A percentile compares a stretch with the other conserved stretches of the same genome.
Conservation (phyloP, 495 filamentous ascomycete species). For the Hyaloscypha variabilis region DNA sequence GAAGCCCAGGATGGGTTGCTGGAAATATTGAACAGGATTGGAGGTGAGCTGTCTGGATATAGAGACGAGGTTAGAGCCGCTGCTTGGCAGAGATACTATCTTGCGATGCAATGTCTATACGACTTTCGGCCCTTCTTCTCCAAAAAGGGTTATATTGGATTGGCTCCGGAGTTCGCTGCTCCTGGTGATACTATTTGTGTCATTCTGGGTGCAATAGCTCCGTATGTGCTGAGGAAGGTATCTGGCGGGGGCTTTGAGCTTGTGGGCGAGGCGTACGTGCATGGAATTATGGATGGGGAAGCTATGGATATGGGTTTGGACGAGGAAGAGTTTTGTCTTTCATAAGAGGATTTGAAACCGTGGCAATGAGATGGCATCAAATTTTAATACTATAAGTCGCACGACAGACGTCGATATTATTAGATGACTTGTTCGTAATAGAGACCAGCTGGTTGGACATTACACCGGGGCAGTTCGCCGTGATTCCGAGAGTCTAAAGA, state of each 20-base stretch:
- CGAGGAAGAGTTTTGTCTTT: neutral
- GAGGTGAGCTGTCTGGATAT: neutral
- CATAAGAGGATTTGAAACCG: too few species aligned
- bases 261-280: neutral
- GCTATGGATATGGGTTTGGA: neutral
- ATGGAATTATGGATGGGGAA: neutral
- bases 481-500: too few species aligned
- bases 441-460: too few species aligned
- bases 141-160: constrained; percentile 16
- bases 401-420: too few species aligned
- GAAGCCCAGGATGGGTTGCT: neutral
- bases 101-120: neutral
- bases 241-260: constrained; percentile 6
- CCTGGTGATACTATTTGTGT: constrained; percentile 11
- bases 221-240: constrained; percentile 9
- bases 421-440: too few species aligned
- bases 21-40: neutral
- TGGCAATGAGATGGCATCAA: too few species aligned
- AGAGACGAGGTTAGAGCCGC: neutral
- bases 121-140: constrained; percentile 8
- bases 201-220: constrained; percentile 10
- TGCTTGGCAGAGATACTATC: constrained; percentile 3
- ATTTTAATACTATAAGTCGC: too few species aligned
- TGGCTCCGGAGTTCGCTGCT: constrained; percentile 3
- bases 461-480: too few species aligned